These are phyloP conservation scores for Fragaria ananassa DNA, from an alignment of 306 rosid genomes.

Conservation along the genomic window DNA sequence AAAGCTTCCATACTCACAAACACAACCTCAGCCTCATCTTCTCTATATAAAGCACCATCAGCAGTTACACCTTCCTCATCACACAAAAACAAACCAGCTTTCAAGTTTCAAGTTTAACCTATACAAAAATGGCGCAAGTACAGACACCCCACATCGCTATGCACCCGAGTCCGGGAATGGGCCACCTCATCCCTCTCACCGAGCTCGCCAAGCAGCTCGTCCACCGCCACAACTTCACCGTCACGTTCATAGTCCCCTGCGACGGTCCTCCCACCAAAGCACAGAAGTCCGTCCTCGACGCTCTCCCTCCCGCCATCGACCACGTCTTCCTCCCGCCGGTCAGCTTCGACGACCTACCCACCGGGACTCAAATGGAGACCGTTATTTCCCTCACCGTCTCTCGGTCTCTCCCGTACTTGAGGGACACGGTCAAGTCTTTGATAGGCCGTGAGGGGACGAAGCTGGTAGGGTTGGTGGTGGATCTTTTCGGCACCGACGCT, in stretches of 20 bases:
- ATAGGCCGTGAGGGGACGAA: not conserved
- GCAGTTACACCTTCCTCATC: not conserved
- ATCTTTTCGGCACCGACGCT: conserved; percentile 60
- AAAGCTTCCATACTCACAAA: not conserved
- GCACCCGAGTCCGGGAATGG: conserved; percentile 74
- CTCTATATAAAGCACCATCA: not conserved
- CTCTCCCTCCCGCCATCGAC: conserved; percentile 31
- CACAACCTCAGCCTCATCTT: not conserved
- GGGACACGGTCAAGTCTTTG: conserved; percentile 9
- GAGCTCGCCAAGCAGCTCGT: conserved; percentile 62
- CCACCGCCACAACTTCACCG: conserved; percentile 27
- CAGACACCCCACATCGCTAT: conserved; percentile 39
- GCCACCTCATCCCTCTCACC: conserved; percentile 75
- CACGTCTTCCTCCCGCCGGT: conserved; percentile 41
- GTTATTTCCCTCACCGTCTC: conserved; percentile 38
- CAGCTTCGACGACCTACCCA: conserved; percentile 36
- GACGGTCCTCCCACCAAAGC: conserved; percentile 53
- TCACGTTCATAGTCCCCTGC: conserved; percentile 54
- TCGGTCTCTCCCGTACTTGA: conserved; percentile 33
- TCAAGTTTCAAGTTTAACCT: not conserved
- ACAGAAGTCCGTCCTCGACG: conserved; percentile 40
- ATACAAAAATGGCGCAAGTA: conserved; percentile 30
- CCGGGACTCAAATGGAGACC: conserved; percentile 31
- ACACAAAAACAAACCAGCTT: not conserved
- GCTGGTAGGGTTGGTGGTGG: conserved; percentile 41